Base-by-base conservation (phyloP, 345 rosid species). In the Rhodomyrtus tomentosa region DNA sequence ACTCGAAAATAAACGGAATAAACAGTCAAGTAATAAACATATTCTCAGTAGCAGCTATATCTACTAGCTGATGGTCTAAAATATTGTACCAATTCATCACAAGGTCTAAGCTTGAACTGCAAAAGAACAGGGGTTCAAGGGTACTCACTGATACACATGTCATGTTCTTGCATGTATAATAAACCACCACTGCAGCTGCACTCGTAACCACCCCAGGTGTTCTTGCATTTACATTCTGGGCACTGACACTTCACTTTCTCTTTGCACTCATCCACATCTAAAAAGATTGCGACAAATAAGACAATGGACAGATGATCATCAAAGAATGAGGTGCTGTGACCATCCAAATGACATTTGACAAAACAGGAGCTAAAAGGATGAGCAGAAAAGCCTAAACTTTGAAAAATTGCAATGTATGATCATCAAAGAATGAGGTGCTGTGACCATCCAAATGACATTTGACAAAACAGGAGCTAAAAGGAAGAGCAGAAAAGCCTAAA, bases 181-280 rank as follows among this genome's bases (percentile, higher is more conserved):
- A 92, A 90, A 84, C 98, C 96, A 76, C 93, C 87, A 50, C 89
- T 80, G 89, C 99, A 97, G 90, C 94, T 93, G 91, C 99, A 97
- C 53, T 97, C 98, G 10, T 92, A 95, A 86, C 98, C 90, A 55
- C 99, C 99, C 99, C 99, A 97, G 4, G 94, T 91, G 88, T 97
- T 88, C 90, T 92, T 95, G 92, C 99, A 94, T 83, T 90, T 91
- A 89, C 98, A 94, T 72, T 86, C 89, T 6, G 93, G 82, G 86
- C 97, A 96, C 83, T 93, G 95, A 88, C 99, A 97, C 25, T 94
- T 98, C 56, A 82, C 22, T 88, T 92, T 95, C 82, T 94, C 98
- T 88, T 92, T 89, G 93, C 99, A 97, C 88, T 97, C 99, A 84
- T 97, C 93, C 80, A 94, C 90, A 89, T 94, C 98, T 94, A 84